These are phyloP conservation scores for Parmelia sp. DNA, from an alignment of 495 filamentous ascomycete genomes.

Conservation along the genomic window DNA sequence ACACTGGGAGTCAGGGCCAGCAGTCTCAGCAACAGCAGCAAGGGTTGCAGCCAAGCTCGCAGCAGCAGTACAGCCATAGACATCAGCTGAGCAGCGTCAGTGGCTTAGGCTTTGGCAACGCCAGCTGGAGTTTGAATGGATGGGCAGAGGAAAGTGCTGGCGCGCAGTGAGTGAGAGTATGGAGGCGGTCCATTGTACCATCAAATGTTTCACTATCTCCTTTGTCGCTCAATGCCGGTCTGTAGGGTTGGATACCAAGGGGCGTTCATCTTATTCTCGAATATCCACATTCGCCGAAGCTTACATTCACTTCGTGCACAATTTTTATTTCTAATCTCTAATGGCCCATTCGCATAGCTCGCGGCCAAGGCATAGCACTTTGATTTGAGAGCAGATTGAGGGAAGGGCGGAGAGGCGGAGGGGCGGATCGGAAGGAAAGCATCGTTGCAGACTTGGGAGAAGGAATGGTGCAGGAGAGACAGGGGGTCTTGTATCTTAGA, in stretches of 20 bases:
- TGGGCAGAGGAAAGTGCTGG: constrained; percentile 58
- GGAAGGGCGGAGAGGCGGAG: neutral
- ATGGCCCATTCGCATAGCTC: neutral
- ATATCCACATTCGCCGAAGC: neutral
- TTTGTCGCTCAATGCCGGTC: neutral
- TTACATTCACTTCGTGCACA: constrained; percentile 13
- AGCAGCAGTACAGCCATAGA: constrained; percentile 43
- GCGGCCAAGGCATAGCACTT: neutral
- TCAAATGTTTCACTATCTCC: constrained; percentile 25
- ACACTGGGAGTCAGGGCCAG: constrained; percentile 36
- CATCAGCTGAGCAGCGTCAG: constrained; percentile 48
- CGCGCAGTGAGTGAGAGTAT: constrained; percentile 45
- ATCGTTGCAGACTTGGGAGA: neutral
- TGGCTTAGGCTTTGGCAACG: constrained; percentile 49
- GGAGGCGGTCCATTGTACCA: constrained; percentile 9
- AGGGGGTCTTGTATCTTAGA: neutral
- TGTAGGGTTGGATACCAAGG: constrained; percentile 10
- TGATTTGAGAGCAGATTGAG: neutral
- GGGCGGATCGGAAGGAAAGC: neutral
- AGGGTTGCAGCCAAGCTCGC: constrained; percentile 27
- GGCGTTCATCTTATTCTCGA: constrained; percentile 1
- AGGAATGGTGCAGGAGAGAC: neutral
- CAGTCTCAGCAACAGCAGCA: constrained; percentile 28
- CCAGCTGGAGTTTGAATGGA: constrained; percentile 55
- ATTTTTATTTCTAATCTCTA: constrained; percentile 13